A percentile compares a stretch with the other conserved stretches of the same genome.
phyloP scores from a whole-genome alignment of 441 rosid species.

The Corymbia calophylla region DNA sequence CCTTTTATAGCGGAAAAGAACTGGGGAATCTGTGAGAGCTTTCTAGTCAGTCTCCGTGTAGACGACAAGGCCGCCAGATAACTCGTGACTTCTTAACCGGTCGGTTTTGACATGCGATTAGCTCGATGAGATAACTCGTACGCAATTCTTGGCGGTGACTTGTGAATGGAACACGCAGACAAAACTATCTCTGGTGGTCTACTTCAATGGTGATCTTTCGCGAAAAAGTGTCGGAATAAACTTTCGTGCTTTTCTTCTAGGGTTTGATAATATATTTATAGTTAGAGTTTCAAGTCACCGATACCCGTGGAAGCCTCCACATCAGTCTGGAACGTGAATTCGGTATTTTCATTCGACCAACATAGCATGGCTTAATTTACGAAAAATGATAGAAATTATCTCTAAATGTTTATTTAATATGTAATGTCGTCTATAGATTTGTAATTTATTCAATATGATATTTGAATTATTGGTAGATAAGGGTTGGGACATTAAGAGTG shows the following conservation, averaged over 20 bases:
- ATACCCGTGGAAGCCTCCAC: background rate
- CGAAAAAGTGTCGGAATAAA: background rate
- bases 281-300: background rate
- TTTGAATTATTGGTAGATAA: no score
- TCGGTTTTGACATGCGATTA: background rate
- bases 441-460: no score
- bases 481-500: no score
- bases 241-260: background rate
- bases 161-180: background rate
- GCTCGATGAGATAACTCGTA: background rate
- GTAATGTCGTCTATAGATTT: background rate
- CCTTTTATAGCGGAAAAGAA: background rate
- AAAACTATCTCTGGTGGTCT: background rate
- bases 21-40: fast-evolving
- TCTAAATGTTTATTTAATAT: background rate
- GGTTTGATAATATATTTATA: background rate
- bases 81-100: background rate
- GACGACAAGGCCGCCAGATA: background rate
- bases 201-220: background rate
- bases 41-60: background rate
- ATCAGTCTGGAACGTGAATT: background rate
- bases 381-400: background rate
- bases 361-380: background rate
- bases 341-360: background rate
- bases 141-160: background rate